Conservation (phyloP, 305 asterid species). For the Plantago coronopus region DNA sequence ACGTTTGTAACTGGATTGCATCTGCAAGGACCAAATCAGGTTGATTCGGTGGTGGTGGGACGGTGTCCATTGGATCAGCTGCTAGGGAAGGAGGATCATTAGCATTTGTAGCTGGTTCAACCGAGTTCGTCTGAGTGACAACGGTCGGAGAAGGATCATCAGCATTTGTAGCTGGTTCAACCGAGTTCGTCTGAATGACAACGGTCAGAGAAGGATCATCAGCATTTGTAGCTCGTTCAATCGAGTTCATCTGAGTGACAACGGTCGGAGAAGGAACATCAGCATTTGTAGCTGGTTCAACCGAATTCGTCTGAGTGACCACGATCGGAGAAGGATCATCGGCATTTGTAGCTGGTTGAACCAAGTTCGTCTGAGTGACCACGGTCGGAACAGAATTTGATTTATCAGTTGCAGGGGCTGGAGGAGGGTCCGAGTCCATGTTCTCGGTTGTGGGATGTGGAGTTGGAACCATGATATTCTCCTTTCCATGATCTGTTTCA, state of each 20-base stretch:
- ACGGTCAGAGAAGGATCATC: slow-evolving; percentile 20
- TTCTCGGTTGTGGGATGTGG: slow-evolving; percentile 25
- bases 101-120: slow-evolving; percentile 19
- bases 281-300: no score
- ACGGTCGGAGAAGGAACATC: slow-evolving; percentile 19
- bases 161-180: no score
- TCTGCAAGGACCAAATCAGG: slow-evolving; percentile 25
- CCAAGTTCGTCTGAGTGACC: slow-evolving; percentile 23
- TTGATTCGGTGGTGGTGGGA: slow-evolving; percentile 19
- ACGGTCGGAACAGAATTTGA: slow-evolving; percentile 19
- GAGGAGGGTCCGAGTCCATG: slow-evolving; percentile 33
- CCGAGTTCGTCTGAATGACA: slow-evolving; percentile 23
- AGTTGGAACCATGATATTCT: slow-evolving; percentile 22
- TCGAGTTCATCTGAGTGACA: slow-evolving; percentile 25
- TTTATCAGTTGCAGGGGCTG: slow-evolving; percentile 26
- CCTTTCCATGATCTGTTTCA: slow-evolving; percentile 29
- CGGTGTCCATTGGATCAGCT: slow-evolving; percentile 31
- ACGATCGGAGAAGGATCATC: slow-evolving; percentile 19
- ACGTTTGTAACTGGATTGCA: slow-evolving; percentile 27
- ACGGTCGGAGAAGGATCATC: slow-evolving; percentile 21
- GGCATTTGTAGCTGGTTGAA: no score
- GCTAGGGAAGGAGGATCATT: slow-evolving; percentile 24
- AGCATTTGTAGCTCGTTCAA: no score
- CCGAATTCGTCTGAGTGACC: slow-evolving; percentile 24
- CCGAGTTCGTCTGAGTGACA: slow-evolving; percentile 24